Conservation (phyloP, 2,329 filamentous ascomycete species). For the Aspergillus sp. region DNA sequence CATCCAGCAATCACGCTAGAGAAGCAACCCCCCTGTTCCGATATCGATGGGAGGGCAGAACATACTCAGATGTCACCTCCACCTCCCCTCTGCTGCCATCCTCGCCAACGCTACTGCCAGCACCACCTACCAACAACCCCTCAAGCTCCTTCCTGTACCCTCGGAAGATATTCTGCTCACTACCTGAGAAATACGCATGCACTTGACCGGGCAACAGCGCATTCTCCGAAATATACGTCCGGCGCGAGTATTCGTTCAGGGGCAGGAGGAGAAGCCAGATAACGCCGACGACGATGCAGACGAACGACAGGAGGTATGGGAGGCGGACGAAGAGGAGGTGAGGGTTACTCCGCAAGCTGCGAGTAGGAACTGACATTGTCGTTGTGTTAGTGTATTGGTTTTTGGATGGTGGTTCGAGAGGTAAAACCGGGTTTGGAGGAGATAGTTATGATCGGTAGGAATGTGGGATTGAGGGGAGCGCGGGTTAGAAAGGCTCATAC, state of each 20-base stretch:
- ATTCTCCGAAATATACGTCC: slow-evolving; percentile 96
- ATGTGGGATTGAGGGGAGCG: background rate
- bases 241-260: slow-evolving; percentile 80
- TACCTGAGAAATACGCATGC: slow-evolving; percentile 94
- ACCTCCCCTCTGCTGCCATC: slow-evolving; percentile 8
- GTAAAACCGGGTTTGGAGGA: background rate
- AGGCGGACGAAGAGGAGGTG: slow-evolving; percentile 65
- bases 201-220: slow-evolving; percentile 92
- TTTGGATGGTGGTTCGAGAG: slow-evolving; percentile 7
- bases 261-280: slow-evolving; percentile 86
- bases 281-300: slow-evolving; percentile 78
- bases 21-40: too few relatives aligned
- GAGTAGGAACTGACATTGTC: slow-evolving; percentile 29
- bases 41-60: background rate
- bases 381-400: slow-evolving; percentile 11
- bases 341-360: slow-evolving; percentile 66
- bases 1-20: background rate
- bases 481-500: slow-evolving; percentile 6
- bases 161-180: slow-evolving; percentile 88
- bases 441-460: slow-evolving; percentile 2
- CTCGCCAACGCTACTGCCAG: slow-evolving; percentile 15
- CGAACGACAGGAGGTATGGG: slow-evolving; percentile 77
- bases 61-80: slow-evolving; percentile 24
- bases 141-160: slow-evolving; percentile 83
- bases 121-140: slow-evolving; percentile 31